Percentiles rank a stretch among this genome's conserved stretches.
These are phyloP conservation scores for Lupinus albus DNA, from an alignment of 306 rosid genomes.

Conservation along the genomic window DNA sequence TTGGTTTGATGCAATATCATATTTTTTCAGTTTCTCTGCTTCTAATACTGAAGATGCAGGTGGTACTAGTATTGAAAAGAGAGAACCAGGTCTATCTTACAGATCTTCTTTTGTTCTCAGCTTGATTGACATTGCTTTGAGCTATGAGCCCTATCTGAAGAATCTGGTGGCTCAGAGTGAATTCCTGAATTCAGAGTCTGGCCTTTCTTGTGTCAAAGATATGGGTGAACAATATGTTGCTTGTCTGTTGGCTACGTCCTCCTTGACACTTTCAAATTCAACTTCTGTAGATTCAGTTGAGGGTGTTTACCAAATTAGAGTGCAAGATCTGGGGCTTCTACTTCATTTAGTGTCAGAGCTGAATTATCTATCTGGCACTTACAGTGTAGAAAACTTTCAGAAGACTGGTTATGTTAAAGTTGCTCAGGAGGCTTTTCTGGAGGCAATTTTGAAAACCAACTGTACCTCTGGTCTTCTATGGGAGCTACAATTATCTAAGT, in stretches of 20 bases:
- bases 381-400: slow-evolving; percentile 67
- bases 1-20: slow-evolving; percentile 70
- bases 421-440: slow-evolving; percentile 79
- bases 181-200: slow-evolving; percentile 48
- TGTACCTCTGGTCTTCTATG: slow-evolving; percentile 74
- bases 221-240: slow-evolving; percentile 59
- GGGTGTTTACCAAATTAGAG: slow-evolving; percentile 55
- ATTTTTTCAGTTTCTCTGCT: slow-evolving; percentile 65
- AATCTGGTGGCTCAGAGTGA: slow-evolving; percentile 49
- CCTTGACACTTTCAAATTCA: slow-evolving; percentile 70
- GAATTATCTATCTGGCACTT: slow-evolving; percentile 54
- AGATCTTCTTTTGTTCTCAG: slow-evolving; percentile 66
- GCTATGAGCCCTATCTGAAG: slow-evolving; percentile 83
- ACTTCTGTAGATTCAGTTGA: slow-evolving; percentile 50
- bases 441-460: slow-evolving; percentile 76
- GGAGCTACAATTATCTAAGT: slow-evolving; percentile 79
- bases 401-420: slow-evolving; percentile 80
- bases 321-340: slow-evolving; percentile 83
- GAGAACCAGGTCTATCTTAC: slow-evolving; percentile 44
- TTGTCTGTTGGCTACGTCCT: slow-evolving; percentile 91
- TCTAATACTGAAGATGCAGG: slow-evolving; percentile 49
- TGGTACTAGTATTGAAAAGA: slow-evolving; percentile 44
- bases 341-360: slow-evolving; percentile 54
- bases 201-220: slow-evolving; percentile 53
- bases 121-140: slow-evolving; percentile 82